Percentiles rank a stretch among this genome's conserved stretches.
phyloP scores from a whole-genome alignment of 2,329 filamentous ascomycete genomes.

The Septoria petroselini region DNA sequence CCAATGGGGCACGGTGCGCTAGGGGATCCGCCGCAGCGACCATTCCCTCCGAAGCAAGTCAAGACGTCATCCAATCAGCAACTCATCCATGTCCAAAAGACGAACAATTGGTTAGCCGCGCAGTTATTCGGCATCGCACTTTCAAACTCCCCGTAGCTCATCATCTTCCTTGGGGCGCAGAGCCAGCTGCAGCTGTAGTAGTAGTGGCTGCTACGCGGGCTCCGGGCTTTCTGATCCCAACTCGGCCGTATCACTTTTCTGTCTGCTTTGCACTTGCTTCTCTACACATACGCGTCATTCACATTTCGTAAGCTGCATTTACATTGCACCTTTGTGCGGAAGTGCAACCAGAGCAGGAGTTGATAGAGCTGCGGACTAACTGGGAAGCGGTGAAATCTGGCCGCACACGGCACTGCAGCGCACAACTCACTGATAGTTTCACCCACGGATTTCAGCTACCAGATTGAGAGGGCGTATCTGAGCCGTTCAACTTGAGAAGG shows the following conservation, averaged over 20 bases:
- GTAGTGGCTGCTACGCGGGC: too few species aligned
- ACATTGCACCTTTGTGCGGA: too few species aligned
- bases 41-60: slow-evolving; percentile 11
- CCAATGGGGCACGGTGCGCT: slow-evolving; percentile 1
- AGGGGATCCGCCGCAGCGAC: slow-evolving; percentile 2
- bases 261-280: not conserved
- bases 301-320: not conserved
- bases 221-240: not conserved
- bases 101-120: slow-evolving; percentile 2
- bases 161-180: not conserved
- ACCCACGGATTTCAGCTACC: too few species aligned
- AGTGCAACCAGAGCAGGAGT: too few species aligned
- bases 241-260: too few species aligned
- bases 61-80: slow-evolving; percentile 14
- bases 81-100: not conserved
- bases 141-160: slow-evolving; percentile 7
- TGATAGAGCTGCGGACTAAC: too few species aligned
- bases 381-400: too few species aligned
- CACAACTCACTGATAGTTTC: too few species aligned
- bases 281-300: not conserved
- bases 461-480: too few species aligned
- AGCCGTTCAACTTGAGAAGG: too few species aligned
- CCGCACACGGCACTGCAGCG: too few species aligned
- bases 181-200: not conserved
- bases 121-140: slow-evolving; percentile 8